These are phyloP conservation scores for Candida peoriensis DNA, from an alignment of 805 yeast species.

Conservation along the genomic window DNA sequence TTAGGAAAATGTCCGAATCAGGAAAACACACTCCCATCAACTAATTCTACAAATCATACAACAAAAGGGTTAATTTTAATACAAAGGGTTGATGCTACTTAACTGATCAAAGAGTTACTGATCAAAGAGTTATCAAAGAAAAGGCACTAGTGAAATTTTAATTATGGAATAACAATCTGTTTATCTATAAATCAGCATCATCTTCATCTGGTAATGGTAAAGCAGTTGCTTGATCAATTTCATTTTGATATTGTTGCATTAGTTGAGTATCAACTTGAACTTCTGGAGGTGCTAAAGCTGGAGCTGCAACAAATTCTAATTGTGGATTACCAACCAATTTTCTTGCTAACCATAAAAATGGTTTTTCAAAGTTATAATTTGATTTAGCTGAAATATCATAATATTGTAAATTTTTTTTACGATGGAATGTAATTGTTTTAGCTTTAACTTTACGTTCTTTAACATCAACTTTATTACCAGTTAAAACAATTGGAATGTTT, in stretches of 20 bases:
- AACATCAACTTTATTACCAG: conserved; percentile 99
- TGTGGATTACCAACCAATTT: conserved; percentile 97
- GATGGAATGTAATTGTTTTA: conserved; percentile 99
- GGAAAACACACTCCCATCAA: too few species aligned
- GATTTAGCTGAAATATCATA: conserved; percentile 99
- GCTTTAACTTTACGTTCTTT: conserved; percentile 99
- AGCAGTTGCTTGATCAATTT: conserved; percentile 99
- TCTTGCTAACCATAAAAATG: conserved; percentile 99
- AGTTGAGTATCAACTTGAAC: conserved; percentile 93
- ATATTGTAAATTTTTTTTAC: conserved; percentile 99
- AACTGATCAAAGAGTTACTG: too few species aligned
- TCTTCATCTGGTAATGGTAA: conserved; percentile 99
- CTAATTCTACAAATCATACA: too few species aligned
- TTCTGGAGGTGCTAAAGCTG: conserved; percentile 99
- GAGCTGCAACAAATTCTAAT: conserved; percentile 97
- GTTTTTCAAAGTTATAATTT: conserved; percentile 99
- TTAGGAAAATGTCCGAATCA: too few species aligned
- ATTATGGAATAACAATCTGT: too few species aligned
- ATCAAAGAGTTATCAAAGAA: too few species aligned
- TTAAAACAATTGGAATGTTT: conserved; percentile 96
- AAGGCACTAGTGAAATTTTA: too few species aligned
- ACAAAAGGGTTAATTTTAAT: too few species aligned
- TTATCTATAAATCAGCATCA: conserved; percentile 87
- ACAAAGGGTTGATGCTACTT: too few species aligned
- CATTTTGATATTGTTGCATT: conserved; percentile 98